Evolutionary conservation across 768 basidiomycete species (phyloP).

Genomic region (Phallus indusiatus): DNA sequence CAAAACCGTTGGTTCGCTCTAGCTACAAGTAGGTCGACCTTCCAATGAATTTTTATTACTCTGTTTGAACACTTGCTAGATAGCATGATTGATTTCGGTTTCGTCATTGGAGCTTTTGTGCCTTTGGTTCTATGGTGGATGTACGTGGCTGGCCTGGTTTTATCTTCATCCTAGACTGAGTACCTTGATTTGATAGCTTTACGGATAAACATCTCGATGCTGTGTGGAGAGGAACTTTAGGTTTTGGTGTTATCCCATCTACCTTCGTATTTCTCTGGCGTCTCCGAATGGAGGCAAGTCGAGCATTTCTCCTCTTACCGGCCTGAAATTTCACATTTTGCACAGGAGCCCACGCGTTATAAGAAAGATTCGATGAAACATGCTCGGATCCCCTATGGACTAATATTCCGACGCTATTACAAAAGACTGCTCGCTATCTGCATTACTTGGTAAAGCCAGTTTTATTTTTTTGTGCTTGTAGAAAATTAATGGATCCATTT

Average conservation of each 20-base stretch:
- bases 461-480: not conserved
- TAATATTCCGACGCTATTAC: constrained; percentile 77
- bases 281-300: constrained; percentile 48
- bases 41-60: not conserved
- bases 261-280: constrained; percentile 80
- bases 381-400: constrained; percentile 59
- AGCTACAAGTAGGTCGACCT: constrained; percentile 24
- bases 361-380: constrained; percentile 72
- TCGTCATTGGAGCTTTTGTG: constrained; percentile 22
- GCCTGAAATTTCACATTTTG: not conserved
- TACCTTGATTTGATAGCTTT: constrained; percentile 36
- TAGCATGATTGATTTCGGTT: constrained; percentile 22
- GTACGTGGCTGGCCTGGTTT: constrained; percentile 4
- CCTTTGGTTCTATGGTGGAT: constrained; percentile 29
- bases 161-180: not conserved
- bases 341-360: constrained; percentile 56
- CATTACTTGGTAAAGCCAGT: constrained; percentile 50
- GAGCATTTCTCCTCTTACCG: not conserved
- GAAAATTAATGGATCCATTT: not conserved
- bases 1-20: constrained; percentile 27
- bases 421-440: constrained; percentile 60
- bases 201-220: constrained; percentile 72
- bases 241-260: constrained; percentile 76
- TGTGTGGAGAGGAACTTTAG: constrained; percentile 82
- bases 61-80: constrained; percentile 4